Percentiles rank a stretch among this genome's conserved stretches.
Evolutionary conservation across 2,329 filamentous ascomycete species (phyloP).

Genomic region (Botryotinia narcissicola): DNA sequence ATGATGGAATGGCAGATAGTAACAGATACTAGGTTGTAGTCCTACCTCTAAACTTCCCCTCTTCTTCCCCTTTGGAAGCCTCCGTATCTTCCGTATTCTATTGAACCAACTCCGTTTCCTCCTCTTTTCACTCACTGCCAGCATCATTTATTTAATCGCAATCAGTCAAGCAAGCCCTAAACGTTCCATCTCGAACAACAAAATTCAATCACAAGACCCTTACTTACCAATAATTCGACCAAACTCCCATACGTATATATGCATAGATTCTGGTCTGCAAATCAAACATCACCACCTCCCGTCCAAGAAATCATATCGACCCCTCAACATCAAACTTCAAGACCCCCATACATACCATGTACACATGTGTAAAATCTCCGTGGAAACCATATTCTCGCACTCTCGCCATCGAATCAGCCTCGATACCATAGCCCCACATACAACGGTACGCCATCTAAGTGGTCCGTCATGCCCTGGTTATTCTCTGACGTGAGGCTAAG

Average conservation of each 20-base stretch:
- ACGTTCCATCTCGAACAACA: not conserved
- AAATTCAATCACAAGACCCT: not conserved
- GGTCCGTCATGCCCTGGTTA: not conserved
- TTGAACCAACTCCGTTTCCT: not conserved
- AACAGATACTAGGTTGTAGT: not conserved
- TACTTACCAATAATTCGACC: not conserved
- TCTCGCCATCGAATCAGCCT: not conserved
- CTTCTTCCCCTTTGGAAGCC: not conserved
- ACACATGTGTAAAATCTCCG: not conserved
- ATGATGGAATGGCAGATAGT: not conserved
- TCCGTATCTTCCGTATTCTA: not conserved
- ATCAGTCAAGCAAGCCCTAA: not conserved
- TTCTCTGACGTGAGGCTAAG: constrained; percentile 8
- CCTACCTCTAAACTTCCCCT: not conserved
- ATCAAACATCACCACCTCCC: not conserved
- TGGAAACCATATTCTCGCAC: not conserved
- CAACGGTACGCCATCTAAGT: constrained; percentile 3
- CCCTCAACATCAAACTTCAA: not conserved
- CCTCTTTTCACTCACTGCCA: not conserved
- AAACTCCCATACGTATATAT: not conserved
- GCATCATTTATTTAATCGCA: not conserved
- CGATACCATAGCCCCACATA: not conserved
- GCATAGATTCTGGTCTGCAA: not conserved
- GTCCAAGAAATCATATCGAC: not conserved
- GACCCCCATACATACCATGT: not conserved